phyloP scores from a whole-genome alignment of 2,329 filamentous ascomycete species.

The Lasiodiplodia sp. region DNA sequence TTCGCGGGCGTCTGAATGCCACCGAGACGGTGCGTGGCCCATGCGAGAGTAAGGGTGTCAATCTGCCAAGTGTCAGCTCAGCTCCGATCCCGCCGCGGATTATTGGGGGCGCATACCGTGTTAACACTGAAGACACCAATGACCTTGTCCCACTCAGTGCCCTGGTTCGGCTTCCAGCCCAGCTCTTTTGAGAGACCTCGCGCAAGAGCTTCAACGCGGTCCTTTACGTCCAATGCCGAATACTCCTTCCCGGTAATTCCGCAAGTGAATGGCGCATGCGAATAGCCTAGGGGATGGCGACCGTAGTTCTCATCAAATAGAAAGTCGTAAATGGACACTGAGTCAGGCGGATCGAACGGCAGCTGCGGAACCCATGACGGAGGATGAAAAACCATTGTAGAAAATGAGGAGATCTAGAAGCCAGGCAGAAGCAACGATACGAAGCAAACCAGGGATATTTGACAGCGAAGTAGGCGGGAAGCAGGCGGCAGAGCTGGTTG shows the following conservation, averaged over 20 bases:
- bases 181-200: slow-evolving; percentile 74
- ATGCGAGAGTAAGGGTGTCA: slow-evolving; percentile 75
- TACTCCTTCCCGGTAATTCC: slow-evolving; percentile 75
- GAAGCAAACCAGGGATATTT: background rate
- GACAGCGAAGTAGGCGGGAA: background rate
- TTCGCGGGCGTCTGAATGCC: slow-evolving; percentile 78
- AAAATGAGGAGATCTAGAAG: background rate
- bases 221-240: slow-evolving; percentile 67
- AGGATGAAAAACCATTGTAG: slow-evolving; percentile 62
- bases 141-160: slow-evolving; percentile 83
- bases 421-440: background rate
- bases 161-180: slow-evolving; percentile 72
- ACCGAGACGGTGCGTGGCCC: slow-evolving; percentile 77
- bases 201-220: slow-evolving; percentile 71
- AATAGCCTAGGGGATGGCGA: slow-evolving; percentile 67
- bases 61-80: slow-evolving; percentile 58
- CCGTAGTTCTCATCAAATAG: slow-evolving; percentile 77
- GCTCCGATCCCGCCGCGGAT: background rate
- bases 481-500: background rate
- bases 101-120: slow-evolving; percentile 59
- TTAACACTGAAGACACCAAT: slow-evolving; percentile 80
- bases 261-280: slow-evolving; percentile 77
- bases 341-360: slow-evolving; percentile 73
- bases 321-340: slow-evolving; percentile 77
- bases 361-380: slow-evolving; percentile 68